Evolutionary conservation across 208 protist species (phyloP).

Genomic region (Wallacemonas collosoma): DNA sequence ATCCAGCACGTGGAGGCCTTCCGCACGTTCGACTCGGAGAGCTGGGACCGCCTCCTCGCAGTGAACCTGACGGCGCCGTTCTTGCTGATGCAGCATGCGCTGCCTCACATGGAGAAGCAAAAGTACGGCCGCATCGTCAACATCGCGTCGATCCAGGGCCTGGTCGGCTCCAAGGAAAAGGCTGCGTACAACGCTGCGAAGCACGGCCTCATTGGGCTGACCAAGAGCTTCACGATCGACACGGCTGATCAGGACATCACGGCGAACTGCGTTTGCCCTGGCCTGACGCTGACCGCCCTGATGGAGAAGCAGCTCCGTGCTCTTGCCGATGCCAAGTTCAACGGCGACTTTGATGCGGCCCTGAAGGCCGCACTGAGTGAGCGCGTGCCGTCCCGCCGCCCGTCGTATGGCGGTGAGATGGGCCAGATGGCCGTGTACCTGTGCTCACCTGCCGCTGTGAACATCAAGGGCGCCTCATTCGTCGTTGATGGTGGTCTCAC

Average conservation of each 20-base stretch:
- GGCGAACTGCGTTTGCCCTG: constrained; percentile 48
- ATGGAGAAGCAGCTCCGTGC: constrained; percentile 42
- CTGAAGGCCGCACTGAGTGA: constrained; percentile 28
- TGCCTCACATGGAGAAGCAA: constrained; percentile 42
- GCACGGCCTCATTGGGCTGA: constrained; percentile 57
- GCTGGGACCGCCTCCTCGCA: constrained; percentile 49
- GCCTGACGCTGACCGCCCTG: constrained; percentile 46
- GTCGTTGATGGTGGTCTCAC: constrained; percentile 9
- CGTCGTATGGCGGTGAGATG: constrained; percentile 34
- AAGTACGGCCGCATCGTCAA: constrained; percentile 52
- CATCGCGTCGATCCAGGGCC: constrained; percentile 45
- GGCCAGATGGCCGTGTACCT: constrained; percentile 47
- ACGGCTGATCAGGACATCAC: constrained; percentile 38
- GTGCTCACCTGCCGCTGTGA: constrained; percentile 23
- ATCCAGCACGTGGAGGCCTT: constrained; percentile 45
- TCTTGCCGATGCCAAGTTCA: constrained; percentile 21
- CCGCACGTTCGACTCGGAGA: constrained; percentile 34
- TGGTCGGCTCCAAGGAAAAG: constrained; percentile 45
- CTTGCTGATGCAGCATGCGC: constrained; percentile 33
- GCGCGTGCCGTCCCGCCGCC: constrained; percentile 36
- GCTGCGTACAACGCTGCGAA: constrained; percentile 56
- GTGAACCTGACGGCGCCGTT: constrained; percentile 46
- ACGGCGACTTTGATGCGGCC: constrained; percentile 29
- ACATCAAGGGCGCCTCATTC: constrained; percentile 10
- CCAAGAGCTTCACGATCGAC: constrained; percentile 56